Evolutionary conservation across 23 red algal species (phyloP).

Genomic region (Gracilaria gracilis): DNA sequence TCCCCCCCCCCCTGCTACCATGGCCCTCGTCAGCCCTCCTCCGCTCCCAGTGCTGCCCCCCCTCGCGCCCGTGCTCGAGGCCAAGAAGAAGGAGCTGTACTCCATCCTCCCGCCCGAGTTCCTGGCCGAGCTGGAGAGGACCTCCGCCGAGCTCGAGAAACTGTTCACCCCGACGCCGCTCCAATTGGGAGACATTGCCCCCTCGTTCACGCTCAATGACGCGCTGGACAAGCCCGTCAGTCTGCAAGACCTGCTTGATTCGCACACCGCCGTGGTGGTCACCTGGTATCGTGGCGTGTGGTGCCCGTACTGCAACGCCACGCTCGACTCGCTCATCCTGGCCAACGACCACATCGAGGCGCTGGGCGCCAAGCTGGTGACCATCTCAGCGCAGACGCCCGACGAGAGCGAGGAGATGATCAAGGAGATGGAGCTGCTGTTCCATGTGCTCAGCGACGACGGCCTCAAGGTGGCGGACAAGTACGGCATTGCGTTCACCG

Average conservation of each 20-base stretch:
- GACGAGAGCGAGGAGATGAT: constrained; percentile 41
- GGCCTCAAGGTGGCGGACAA: constrained; percentile 30
- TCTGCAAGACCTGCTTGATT: constrained; percentile 10
- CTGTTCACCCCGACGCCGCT: constrained; percentile 42
- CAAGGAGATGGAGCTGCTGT: constrained; percentile 36
- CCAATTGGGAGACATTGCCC: not conserved
- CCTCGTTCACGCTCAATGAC: constrained; percentile 22
- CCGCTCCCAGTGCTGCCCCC: not conserved
- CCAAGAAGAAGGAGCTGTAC: constrained; percentile 20
- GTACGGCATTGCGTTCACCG: constrained; percentile 45
- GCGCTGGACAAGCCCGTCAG: constrained; percentile 17
- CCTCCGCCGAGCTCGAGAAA: constrained; percentile 19
- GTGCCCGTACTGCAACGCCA: constrained; percentile 60
- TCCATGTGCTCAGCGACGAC: constrained; percentile 38
- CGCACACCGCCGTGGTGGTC: constrained; percentile 32
- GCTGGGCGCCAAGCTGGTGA: constrained; percentile 35
- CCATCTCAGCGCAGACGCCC: constrained; percentile 35
- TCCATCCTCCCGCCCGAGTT: not conserved
- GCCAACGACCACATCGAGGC: constrained; percentile 34
- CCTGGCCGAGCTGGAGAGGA: not conserved
- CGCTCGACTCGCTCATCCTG: constrained; percentile 31
- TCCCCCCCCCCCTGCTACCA: not conserved
- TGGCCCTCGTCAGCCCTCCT: not conserved
- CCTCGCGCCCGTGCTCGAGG: constrained; percentile 37
- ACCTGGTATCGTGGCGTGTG: constrained; percentile 58